These are phyloP conservation scores for Penicillium cosmopolitanum DNA, from an alignment of 495 filamentous ascomycete genomes.

Conservation along the genomic window DNA sequence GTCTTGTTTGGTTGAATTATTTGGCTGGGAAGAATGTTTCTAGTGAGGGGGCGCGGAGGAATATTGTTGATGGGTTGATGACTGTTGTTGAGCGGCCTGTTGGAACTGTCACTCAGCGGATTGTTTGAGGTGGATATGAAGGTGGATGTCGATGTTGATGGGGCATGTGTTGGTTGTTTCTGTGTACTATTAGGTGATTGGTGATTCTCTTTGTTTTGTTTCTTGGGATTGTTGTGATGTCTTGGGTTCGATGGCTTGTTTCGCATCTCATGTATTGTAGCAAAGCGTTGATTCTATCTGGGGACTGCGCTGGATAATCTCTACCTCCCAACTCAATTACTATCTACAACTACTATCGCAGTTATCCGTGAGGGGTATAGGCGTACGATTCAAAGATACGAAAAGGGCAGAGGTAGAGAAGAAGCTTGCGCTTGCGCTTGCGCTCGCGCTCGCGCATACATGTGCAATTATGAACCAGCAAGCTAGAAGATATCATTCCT, in stretches of 20 bases:
- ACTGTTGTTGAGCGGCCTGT: constrained; percentile 86
- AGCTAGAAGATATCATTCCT: neutral
- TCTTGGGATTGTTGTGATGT: neutral
- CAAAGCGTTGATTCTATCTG: neutral
- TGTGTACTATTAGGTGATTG: too few species aligned
- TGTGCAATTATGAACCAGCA: constrained; percentile 9
- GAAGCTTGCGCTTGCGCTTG: too few species aligned
- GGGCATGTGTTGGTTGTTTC: too few species aligned
- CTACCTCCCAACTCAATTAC: constrained; percentile 4
- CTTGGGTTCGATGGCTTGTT: neutral
- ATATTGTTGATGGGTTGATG: constrained; percentile 85
- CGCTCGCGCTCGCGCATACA: too few species aligned
- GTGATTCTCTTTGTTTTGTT: neutral
- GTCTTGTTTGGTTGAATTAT: constrained; percentile 88
- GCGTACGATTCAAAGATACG: neutral
- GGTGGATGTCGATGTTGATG: too few species aligned
- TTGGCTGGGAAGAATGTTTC: constrained; percentile 85
- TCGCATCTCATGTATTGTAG: constrained; percentile 9
- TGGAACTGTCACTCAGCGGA: constrained; percentile 79
- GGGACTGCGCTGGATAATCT: neutral
- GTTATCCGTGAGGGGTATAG: too few species aligned
- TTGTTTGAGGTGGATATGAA: constrained; percentile 41
- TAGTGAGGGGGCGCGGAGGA: constrained; percentile 78
- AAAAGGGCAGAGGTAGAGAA: neutral
- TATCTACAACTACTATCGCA: neutral